Percentiles rank a stretch among this genome's conserved stretches.
Conservation (phyloP, 345 rosid species). For the Diplotaxis tenuifolia region DNA sequence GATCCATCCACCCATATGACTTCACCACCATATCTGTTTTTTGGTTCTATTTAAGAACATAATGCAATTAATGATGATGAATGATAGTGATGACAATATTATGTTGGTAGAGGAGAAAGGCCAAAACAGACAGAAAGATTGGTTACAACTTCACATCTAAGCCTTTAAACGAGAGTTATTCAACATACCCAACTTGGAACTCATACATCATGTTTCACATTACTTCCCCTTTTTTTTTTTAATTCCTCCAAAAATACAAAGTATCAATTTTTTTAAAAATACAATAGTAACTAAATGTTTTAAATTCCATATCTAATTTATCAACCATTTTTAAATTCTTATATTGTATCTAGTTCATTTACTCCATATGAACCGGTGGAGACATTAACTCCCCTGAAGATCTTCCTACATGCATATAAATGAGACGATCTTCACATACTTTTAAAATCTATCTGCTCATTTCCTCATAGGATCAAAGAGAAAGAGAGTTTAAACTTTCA, state of each 20-base stretch:
- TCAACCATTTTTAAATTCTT: neutral
- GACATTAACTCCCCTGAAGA: conserved; percentile 39
- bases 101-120: neutral
- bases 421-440: conserved; percentile 4
- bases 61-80: neutral
- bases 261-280: neutral
- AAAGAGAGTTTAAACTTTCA: neutral
- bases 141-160: conserved; percentile 39
- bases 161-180: conserved; percentile 41
- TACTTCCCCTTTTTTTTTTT: neutral
- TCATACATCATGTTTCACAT: conserved; percentile 31
- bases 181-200: conserved; percentile 42
- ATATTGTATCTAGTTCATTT: conserved; percentile 28
- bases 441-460: conserved; percentile 19
- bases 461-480: conserved; percentile 23
- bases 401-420: conserved; percentile 28
- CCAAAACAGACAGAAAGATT: conserved; percentile 19
- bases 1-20: neutral
- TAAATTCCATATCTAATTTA: neutral
- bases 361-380: conserved; percentile 35
- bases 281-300: neutral
- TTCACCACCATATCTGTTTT: neutral
- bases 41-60: neutral
- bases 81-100: neutral
- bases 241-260: neutral